phyloP scores from a whole-genome alignment of 768 basidiomycete genomes.

The Boletus rex-veris region DNA sequence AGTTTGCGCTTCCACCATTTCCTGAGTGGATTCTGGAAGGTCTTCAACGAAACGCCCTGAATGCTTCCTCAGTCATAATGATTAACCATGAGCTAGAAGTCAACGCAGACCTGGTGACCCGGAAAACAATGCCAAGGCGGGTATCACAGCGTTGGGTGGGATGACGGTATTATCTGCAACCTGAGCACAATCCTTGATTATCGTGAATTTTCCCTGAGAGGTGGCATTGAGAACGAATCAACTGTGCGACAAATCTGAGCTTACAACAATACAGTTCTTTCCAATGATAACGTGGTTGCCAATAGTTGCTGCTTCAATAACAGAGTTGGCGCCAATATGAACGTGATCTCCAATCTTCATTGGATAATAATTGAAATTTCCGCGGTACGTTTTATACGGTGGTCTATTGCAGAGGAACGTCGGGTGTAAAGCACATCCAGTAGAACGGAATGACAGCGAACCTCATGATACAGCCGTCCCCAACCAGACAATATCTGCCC shows the following conservation, averaged over 20 bases:
- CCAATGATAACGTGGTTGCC: conserved; percentile 95
- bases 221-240: background rate
- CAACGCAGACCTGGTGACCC: conserved; percentile 78
- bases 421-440: background rate
- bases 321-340: conserved; percentile 82
- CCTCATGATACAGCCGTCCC: conserved; percentile 88
- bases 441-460: conserved; percentile 29
- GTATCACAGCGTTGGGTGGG: conserved; percentile 89
- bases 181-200: conserved; percentile 92
- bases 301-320: conserved; percentile 93
- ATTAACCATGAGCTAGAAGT: background rate
- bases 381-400: conserved; percentile 86
- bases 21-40: conserved; percentile 91
- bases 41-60: conserved; percentile 78
- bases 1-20: conserved; percentile 80
- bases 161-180: conserved; percentile 88
- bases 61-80: conserved; percentile 2
- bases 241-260: conserved; percentile 26
- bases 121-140: conserved; percentile 77
- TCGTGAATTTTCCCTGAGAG: conserved; percentile 86
- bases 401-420: conserved; percentile 43
- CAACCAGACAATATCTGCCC: conserved; percentile 89
- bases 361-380: conserved; percentile 94
- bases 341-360: conserved; percentile 97
- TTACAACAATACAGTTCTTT: conserved; percentile 89